Evolutionary conservation across 495 filamentous ascomycete genomes (phyloP).

Genomic region (Daldinia concentrica): DNA sequence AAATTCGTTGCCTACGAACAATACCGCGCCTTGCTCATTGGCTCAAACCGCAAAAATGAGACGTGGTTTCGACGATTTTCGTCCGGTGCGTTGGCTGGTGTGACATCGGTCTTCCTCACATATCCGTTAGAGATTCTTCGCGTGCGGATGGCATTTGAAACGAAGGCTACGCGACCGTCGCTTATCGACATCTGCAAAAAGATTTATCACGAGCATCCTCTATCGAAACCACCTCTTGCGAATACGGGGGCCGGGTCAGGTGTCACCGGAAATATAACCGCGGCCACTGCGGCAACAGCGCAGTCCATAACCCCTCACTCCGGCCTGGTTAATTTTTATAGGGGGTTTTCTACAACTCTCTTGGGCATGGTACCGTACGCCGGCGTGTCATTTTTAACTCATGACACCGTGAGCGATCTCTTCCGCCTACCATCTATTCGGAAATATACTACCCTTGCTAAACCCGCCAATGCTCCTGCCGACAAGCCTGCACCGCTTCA

Average conservation of each 20-base stretch:
- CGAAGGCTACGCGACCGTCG: constrained; percentile 71
- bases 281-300: constrained; percentile 43
- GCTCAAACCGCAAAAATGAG: constrained; percentile 70
- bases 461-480: constrained; percentile 53
- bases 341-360: constrained; percentile 89
- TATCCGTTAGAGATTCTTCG: constrained; percentile 93
- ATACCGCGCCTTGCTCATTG: constrained; percentile 80
- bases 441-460: constrained; percentile 69
- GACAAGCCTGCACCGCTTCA: constrained; percentile 72
- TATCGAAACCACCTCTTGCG: constrained; percentile 34
- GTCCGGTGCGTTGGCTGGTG: constrained; percentile 82
- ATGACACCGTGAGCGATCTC: constrained; percentile 85
- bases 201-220: constrained; percentile 79
- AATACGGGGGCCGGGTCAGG: constrained; percentile 24
- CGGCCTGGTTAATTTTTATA: constrained; percentile 90
- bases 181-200: constrained; percentile 76
- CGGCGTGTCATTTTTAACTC: constrained; percentile 95
- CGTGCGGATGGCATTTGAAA: constrained; percentile 94
- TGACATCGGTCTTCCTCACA: constrained; percentile 91
- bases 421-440: constrained; percentile 73
- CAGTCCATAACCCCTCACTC: constrained; percentile 62
- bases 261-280: constrained; percentile 28
- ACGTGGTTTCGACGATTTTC: constrained; percentile 80
- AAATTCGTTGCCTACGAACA: constrained; percentile 99
- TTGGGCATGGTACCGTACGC: constrained; percentile 97